Evolutionary conservation across 768 basidiomycete species (phyloP).

Genomic region (Daedalea quercina): DNA sequence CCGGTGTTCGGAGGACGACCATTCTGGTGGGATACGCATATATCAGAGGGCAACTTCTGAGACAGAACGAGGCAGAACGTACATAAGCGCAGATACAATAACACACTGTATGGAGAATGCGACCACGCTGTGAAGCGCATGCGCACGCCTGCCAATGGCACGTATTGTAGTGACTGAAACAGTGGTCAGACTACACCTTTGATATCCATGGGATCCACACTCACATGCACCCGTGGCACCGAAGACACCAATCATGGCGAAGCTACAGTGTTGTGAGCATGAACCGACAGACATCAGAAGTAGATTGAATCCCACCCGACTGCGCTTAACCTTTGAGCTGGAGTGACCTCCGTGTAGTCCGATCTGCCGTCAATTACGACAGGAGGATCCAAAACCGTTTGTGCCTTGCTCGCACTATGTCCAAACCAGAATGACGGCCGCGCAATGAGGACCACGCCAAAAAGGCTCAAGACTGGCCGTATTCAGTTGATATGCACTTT

Average conservation of each 20-base stretch:
- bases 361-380: background rate
- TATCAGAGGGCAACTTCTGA: background rate
- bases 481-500: too few species aligned
- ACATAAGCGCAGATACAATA: constrained; percentile 27
- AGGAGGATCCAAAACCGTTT: background rate
- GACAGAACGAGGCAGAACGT: background rate
- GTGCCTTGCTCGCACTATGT: background rate
- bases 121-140: constrained; percentile 63
- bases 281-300: background rate
- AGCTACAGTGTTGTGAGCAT: constrained; percentile 34
- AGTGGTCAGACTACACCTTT: too few species aligned
- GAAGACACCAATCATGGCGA: constrained; percentile 56
- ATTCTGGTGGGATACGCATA: constrained; percentile 28
- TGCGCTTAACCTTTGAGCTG: constrained; percentile 40
- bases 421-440: constrained; percentile 74
- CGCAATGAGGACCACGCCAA: constrained; percentile 78
- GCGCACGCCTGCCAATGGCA: constrained; percentile 70
- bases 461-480: constrained; percentile 49
- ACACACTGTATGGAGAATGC: constrained; percentile 60
- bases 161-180: constrained; percentile 44
- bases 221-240: constrained; percentile 65
- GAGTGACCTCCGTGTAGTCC: background rate
- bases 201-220: too few species aligned
- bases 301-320: constrained; percentile 58
- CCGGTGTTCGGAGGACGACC: constrained; percentile 28